Base-by-base conservation (phyloP, 805 yeast species). In the Yamadazyma kitorensis region DNA sequence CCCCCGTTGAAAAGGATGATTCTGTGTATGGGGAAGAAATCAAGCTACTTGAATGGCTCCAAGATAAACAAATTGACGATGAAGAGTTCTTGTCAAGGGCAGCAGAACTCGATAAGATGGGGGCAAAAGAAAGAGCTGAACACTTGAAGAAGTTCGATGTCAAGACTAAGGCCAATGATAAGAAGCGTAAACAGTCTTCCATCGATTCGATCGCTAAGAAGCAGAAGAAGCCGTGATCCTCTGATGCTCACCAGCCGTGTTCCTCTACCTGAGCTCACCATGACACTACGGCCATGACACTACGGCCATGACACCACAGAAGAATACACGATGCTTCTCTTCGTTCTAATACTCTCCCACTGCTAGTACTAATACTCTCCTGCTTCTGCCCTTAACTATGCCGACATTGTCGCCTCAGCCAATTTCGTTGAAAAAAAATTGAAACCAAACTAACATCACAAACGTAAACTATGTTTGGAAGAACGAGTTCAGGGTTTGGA, bases 31-130 rank as follows among this genome's bases (percentile, higher is more conserved):
- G 89, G 0, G 83, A 80, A 36, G 97, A 89, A 56, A 81, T 89
- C 44, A 83, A 86, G 47, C 56, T 84, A 22, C 62, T 93, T 31
- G 93, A 87, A 55, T 86, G 94, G 91, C 61, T 91, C 24, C 76
- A 74, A 21, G 94, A 78, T 2, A 74, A 65, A 35, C 26, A 49
- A 5, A 53, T 34, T 1, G 80, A 76, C 28, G 86, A 83, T 41
- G 51, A 57, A 10, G 91, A 82, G 42, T 70, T 75, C 24, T 21
- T 66, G 2, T 68, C 51, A 2, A 82, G 76, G 49, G 50, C 63
- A 3, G 62, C 58, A 13, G 74, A 61, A 34, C 59, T 89, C 37
- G 72, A 73, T 29, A 67, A 63, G 16, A 46, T 61, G 12, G 98
- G 98, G 1, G 78, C 66, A 3, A 70, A 68, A 33, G 87, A 85